phyloP scores from a whole-genome alignment of 192 early-diverging fungal genomes.

The Glomus cerebriforme region DNA sequence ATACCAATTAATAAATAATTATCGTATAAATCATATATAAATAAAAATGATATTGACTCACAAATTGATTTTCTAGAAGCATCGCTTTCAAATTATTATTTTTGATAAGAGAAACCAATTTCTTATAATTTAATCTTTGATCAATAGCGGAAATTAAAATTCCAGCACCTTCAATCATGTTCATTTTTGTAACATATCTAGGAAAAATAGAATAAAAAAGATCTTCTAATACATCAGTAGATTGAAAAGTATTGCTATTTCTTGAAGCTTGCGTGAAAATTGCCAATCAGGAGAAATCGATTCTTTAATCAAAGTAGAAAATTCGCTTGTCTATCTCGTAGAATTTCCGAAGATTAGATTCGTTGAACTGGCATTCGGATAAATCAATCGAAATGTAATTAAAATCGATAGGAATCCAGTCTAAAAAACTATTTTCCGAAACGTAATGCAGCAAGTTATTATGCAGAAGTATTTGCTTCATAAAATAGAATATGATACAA shows the following conservation, averaged over 20 bases:
- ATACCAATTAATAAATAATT: background rate
- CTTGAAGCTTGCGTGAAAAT: conserved; percentile 5
- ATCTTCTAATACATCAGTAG: conserved; percentile 13
- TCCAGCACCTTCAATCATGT: background rate
- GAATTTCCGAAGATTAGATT: background rate
- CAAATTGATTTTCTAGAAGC: background rate
- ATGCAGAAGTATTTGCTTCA: too few relatives aligned
- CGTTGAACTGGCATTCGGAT: background rate
- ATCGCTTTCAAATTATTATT: background rate
- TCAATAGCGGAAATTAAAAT: conserved; percentile 15
- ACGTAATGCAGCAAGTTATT: background rate
- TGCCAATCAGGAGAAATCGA: background rate
- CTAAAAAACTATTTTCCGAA: conserved; percentile 5
- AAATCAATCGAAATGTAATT: background rate
- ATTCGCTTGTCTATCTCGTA: too few relatives aligned
- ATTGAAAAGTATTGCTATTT: conserved; percentile 15
- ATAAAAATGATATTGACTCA: background rate
- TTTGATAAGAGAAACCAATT: background rate
- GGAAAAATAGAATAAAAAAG: conserved; percentile 14
- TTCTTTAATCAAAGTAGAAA: background rate
- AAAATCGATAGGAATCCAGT: conserved; percentile 12
- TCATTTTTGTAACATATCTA: background rate
- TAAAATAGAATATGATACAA: too few relatives aligned
- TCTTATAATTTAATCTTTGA: background rate
- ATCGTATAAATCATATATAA: background rate